A percentile compares a stretch with the other conserved stretches of the same genome.
These are phyloP conservation scores for Ogataea glucozyma DNA, from an alignment of 805 yeast species.

Conservation along the genomic window DNA sequence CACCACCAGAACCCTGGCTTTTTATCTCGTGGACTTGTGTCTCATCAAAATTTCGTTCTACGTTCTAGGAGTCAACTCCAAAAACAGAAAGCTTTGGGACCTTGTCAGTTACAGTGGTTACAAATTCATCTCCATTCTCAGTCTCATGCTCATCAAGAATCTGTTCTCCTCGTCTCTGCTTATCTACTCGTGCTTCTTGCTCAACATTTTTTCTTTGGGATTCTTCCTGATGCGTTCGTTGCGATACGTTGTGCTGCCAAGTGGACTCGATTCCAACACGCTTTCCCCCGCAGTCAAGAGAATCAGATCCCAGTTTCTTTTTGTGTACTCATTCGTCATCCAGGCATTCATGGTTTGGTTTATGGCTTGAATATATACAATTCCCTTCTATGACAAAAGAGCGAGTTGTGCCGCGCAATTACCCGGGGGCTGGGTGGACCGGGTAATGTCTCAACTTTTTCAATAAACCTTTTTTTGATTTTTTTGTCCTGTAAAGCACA, in stretches of 20 bases:
- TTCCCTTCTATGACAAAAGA: background rate
- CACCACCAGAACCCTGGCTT: slow-evolving; percentile 83
- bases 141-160: slow-evolving; percentile 54
- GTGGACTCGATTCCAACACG: slow-evolving; percentile 53
- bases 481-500: slow-evolving; percentile 1
- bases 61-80: slow-evolving; percentile 67
- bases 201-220: slow-evolving; percentile 58
- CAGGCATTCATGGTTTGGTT: slow-evolving; percentile 78
- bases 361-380: slow-evolving; percentile 42
- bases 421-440: background rate
- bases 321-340: slow-evolving; percentile 77
- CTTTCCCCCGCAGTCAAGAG: slow-evolving; percentile 69
- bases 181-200: slow-evolving; percentile 41
- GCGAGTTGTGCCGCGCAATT: background rate
- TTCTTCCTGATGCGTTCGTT: slow-evolving; percentile 70
- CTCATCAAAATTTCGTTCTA: slow-evolving; percentile 82
- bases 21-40: slow-evolving; percentile 71
- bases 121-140: slow-evolving; percentile 80
- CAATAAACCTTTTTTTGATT: too few species aligned
- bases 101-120: slow-evolving; percentile 88
- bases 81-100: slow-evolving; percentile 61
- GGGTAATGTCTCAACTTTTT: slow-evolving; percentile 1
- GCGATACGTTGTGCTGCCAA: slow-evolving; percentile 67
- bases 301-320: slow-evolving; percentile 82
- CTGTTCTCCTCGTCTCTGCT: slow-evolving; percentile 35